phyloP scores from a whole-genome alignment of 2,329 filamentous ascomycete species.

The Arthrobotrys conoides region DNA sequence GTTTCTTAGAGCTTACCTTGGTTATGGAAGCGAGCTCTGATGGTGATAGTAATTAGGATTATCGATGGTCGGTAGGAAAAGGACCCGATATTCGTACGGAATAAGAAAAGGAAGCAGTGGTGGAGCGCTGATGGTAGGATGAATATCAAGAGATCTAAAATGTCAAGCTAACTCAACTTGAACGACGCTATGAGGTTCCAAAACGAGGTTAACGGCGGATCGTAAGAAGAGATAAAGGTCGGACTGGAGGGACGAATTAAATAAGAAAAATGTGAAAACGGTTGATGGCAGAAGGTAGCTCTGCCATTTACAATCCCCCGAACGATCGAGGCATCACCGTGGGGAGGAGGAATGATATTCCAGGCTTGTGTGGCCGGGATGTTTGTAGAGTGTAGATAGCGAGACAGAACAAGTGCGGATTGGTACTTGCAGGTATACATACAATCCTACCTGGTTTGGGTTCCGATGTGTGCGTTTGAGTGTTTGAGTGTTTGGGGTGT shows the following conservation, averaged over 20 bases:
- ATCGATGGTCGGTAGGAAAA: conserved; percentile 28
- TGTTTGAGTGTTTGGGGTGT: background rate
- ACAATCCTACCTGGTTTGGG: background rate
- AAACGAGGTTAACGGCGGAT: conserved; percentile 24
- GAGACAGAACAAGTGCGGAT: conserved; percentile 19
- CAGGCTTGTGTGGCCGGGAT: conserved; percentile 7
- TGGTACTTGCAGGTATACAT: background rate
- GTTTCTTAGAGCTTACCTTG: conserved; percentile 36
- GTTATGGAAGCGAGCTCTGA: conserved; percentile 32
- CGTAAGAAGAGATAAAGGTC: conserved; percentile 3
- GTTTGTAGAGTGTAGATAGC: conserved; percentile 18
- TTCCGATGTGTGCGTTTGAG: background rate
- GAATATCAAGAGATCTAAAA: conserved; percentile 23
- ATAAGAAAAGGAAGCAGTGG: conserved; percentile 19
- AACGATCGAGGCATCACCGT: conserved; percentile 47
- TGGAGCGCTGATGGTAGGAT: conserved; percentile 9
- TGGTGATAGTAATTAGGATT: conserved; percentile 28
- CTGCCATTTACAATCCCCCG: conserved; percentile 53
- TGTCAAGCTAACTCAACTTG: conserved; percentile 16
- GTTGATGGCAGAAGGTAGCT: conserved; percentile 28
- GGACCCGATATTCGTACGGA: conserved; percentile 18
- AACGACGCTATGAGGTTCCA: conserved; percentile 30
- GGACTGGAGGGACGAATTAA: conserved; percentile 17
- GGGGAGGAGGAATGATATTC: conserved; percentile 43
- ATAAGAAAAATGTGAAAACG: conserved; percentile 18